A percentile compares a stretch with the other conserved stretches of the same genome.
These are phyloP conservation scores for Termitomyces eurrhizus DNA, from an alignment of 768 basidiomycete species.

Conservation along the genomic window DNA sequence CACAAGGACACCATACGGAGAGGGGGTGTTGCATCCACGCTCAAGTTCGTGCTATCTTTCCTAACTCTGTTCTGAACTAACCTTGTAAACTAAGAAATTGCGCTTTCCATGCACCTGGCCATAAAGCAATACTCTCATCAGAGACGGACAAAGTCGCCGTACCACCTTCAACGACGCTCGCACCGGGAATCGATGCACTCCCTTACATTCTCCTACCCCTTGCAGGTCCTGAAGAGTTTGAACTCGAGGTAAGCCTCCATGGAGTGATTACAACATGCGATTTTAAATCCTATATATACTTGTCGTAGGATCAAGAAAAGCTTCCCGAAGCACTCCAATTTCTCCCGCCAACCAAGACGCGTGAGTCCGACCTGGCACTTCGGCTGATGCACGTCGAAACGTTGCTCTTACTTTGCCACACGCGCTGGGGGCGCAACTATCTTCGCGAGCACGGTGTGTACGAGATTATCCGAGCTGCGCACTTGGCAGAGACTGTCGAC, in stretches of 20 bases:
- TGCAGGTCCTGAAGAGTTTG: conserved; percentile 93
- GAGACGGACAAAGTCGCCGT: conserved; percentile 56
- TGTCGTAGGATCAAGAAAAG: conserved; percentile 77
- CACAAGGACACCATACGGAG: conserved; percentile 83
- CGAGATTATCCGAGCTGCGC: conserved; percentile 73
- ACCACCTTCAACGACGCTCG: conserved; percentile 50
- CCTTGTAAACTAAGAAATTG: conserved; percentile 58
- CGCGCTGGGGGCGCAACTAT: conserved; percentile 82
- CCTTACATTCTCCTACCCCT: conserved; percentile 86
- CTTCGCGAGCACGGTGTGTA: conserved; percentile 82
- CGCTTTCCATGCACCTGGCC: conserved; percentile 62
- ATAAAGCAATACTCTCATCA: conserved; percentile 65
- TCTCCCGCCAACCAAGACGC: conserved; percentile 76
- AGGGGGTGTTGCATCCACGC: conserved; percentile 80
- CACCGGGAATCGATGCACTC: conserved; percentile 80
- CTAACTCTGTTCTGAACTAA: neutral
- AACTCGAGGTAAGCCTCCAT: conserved; percentile 61
- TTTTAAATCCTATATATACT: neutral
- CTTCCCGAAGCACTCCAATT: conserved; percentile 84
- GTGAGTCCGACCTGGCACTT: conserved; percentile 75
- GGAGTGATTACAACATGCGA: neutral
- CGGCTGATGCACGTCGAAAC: conserved; percentile 88
- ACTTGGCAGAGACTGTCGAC: conserved; percentile 76
- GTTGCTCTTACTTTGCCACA: conserved; percentile 83
- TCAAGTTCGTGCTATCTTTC: conserved; percentile 58